A percentile compares a stretch with the other conserved stretches of the same genome.
Evolutionary conservation across 2,329 filamentous ascomycete genomes (phyloP).

Genomic region (Pochonia chlamydosporia): DNA sequence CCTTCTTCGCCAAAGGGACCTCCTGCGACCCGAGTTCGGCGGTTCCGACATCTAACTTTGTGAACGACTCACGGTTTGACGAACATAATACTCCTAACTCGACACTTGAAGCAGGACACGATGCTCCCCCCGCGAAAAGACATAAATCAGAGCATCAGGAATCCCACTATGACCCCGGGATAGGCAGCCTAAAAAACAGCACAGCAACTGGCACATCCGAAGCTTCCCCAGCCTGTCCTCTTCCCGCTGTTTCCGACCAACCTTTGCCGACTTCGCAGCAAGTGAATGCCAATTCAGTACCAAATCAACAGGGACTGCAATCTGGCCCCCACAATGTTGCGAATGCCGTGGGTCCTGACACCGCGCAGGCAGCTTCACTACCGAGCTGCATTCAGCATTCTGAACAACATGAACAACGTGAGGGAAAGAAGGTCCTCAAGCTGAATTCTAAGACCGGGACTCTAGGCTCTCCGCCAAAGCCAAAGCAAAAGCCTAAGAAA

Average conservation of each 20-base stretch:
- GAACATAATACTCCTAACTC: not conserved
- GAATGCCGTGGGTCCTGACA: not conserved
- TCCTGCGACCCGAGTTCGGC: conserved; percentile 6
- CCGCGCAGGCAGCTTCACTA: not conserved
- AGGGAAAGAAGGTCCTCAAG: conserved; percentile 42
- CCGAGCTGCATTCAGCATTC: not conserved
- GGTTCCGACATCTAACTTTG: not conserved
- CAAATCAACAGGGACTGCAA: not conserved
- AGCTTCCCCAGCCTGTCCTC: not conserved
- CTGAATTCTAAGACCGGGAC: conserved; percentile 58
- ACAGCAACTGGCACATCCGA: not conserved
- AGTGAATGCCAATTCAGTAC: not conserved
- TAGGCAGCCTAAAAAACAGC: not conserved
- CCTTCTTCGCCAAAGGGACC: conserved; percentile 41
- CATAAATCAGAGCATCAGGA: conserved; percentile 8
- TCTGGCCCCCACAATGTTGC: not conserved
- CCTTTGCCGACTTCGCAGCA: not conserved
- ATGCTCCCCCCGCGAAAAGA: not conserved
- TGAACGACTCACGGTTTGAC: not conserved
- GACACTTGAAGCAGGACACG: not conserved
- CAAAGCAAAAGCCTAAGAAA: conserved; percentile 34
- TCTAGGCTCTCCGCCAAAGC: conserved; percentile 54
- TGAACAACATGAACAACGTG: conserved; percentile 6
- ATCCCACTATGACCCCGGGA: conserved; percentile 7
- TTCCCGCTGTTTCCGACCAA: not conserved